These are phyloP conservation scores for Dactylorhiza incarnata DNA, from an alignment of 106 monocot species.

Conservation along the genomic window DNA sequence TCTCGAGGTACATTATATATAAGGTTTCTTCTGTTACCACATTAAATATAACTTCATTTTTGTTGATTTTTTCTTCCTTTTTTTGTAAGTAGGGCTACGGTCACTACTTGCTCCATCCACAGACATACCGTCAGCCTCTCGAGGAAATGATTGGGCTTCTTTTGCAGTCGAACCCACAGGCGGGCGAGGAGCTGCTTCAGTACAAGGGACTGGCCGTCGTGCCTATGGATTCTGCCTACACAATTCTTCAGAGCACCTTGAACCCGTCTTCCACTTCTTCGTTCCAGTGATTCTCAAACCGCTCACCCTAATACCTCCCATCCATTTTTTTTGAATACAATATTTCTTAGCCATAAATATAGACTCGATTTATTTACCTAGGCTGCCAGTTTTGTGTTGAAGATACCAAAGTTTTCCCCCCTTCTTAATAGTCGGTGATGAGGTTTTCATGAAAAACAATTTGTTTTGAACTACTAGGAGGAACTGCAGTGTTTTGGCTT, in stretches of 20 bases:
- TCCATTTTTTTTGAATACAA: neutral
- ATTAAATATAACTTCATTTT: neutral
- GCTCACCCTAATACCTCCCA: neutral
- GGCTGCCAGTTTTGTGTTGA: neutral
- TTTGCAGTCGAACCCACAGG: slow-evolving; percentile 21
- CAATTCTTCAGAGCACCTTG: slow-evolving; percentile 13
- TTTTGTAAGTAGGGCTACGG: slow-evolving; percentile 29
- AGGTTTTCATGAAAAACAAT: too few species aligned
- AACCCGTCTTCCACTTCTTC: neutral
- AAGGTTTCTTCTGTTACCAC: neutral
- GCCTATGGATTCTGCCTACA: slow-evolving; percentile 29
- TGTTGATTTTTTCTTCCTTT: neutral
- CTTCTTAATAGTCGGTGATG: too few species aligned
- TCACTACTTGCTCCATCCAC: slow-evolving; percentile 34
- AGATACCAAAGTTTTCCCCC: neutral
- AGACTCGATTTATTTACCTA: neutral
- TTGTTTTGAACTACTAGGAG: neutral
- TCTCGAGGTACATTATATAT: slow-evolving; percentile 23
- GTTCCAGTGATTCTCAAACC: neutral
- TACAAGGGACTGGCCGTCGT: slow-evolving; percentile 33
- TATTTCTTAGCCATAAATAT: neutral
- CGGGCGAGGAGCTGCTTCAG: slow-evolving; percentile 27
- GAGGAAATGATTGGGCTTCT: slow-evolving; percentile 38
- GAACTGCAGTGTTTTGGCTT: neutral
- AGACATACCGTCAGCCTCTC: slow-evolving; percentile 17